Evolutionary conservation across 2,329 filamentous ascomycete species (phyloP).

Genomic region (Coniochaeta hoffmannii): DNA sequence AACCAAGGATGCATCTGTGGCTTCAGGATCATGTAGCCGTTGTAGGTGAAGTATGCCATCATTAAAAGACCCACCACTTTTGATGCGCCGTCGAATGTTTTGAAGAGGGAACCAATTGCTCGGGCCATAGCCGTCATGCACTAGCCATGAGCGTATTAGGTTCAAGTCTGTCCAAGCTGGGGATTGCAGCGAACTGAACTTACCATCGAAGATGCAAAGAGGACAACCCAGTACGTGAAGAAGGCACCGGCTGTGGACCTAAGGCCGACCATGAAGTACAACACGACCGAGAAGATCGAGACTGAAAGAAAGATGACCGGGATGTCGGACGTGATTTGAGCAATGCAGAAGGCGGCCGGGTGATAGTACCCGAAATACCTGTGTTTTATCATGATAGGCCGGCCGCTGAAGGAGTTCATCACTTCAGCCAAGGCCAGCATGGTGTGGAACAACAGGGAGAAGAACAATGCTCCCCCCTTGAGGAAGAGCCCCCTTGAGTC

Average conservation of each 20-base stretch:
- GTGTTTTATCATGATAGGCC: conserved; percentile 48
- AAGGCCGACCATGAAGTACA: conserved; percentile 74
- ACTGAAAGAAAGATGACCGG: conserved; percentile 56
- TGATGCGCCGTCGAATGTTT: conserved; percentile 56
- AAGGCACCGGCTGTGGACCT: conserved; percentile 58
- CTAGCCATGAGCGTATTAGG: conserved; percentile 33
- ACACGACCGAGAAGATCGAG: conserved; percentile 59
- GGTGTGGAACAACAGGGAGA: conserved; percentile 44
- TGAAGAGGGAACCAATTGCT: conserved; percentile 49
- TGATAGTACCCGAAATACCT: conserved; percentile 44
- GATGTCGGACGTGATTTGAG: conserved; percentile 52
- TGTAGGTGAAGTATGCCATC: conserved; percentile 58
- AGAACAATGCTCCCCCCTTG: conserved; percentile 40
- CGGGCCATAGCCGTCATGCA: conserved; percentile 52
- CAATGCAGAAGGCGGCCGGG: conserved; percentile 48
- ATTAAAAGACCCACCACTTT: conserved; percentile 47
- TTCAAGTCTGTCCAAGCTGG: conserved; percentile 15
- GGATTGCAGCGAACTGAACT: not conserved
- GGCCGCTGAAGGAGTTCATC: conserved; percentile 67
- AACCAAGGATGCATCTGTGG: conserved; percentile 62
- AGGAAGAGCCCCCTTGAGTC: conserved; percentile 58
- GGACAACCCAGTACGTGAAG: conserved; percentile 58
- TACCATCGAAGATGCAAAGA: conserved; percentile 35
- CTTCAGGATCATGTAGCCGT: conserved; percentile 56
- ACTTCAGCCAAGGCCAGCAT: conserved; percentile 71